phyloP scores from a whole-genome alignment of 345 rosid species.

The Erodium maritimum region DNA sequence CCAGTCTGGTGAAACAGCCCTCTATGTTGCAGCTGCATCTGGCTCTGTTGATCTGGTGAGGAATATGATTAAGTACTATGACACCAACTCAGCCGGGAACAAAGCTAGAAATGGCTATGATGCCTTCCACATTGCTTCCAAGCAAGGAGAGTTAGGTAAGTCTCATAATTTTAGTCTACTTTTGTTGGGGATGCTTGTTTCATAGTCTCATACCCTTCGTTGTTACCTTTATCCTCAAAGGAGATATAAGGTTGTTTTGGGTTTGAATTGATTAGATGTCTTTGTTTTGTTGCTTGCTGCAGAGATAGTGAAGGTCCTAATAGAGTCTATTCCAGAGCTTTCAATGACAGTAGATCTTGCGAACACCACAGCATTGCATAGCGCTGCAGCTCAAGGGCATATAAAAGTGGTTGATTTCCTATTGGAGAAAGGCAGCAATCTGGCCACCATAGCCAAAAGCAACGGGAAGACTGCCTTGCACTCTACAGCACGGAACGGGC shows the following conservation, averaged over 20 bases:
- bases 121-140: conserved; percentile 83
- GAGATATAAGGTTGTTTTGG: too few relatives aligned
- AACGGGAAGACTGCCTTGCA: conserved; percentile 9
- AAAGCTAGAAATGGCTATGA: conserved; percentile 83
- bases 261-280: too few relatives aligned
- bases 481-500: conserved; percentile 11
- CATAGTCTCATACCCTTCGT: too few relatives aligned
- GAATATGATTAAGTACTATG: conserved; percentile 49
- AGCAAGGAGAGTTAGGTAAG: conserved; percentile 69
- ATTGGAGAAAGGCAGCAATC: conserved; percentile 5
- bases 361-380: conserved; percentile 9
- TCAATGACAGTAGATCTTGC: conserved; percentile 4
- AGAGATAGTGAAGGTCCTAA: conserved; percentile 7
- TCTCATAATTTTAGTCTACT: background rate
- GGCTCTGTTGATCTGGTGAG: conserved; percentile 53
- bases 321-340: conserved; percentile 3
- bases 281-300: background rate
- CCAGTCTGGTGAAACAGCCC: conserved; percentile 77
- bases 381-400: conserved; percentile 9
- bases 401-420: conserved; percentile 3
- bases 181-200: background rate
- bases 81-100: conserved; percentile 35
- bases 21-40: conserved; percentile 68
- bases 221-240: too few relatives aligned
- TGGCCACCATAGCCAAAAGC: conserved; percentile 8